Evolutionary conservation across 2,329 filamentous ascomycete genomes (phyloP), one percentile per base, ranked within the genome.

Genomic region (Colletotrichum ledebouriae): DNA sequence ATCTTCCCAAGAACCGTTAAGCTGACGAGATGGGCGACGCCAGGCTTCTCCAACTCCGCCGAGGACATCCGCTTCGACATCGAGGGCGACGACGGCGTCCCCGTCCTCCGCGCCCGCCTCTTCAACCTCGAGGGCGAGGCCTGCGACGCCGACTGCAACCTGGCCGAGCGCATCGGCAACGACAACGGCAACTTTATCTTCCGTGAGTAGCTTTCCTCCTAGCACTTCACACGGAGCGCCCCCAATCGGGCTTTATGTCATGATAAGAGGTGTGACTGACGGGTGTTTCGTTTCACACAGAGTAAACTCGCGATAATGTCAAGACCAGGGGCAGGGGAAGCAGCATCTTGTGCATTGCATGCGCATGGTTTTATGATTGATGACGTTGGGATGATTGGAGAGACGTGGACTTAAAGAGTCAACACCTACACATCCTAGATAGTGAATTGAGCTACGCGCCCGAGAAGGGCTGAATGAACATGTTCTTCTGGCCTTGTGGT

Each of bases 121-220:
- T 73, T 67, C 44, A 80, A 82, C 37, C 56, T 75, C 1, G 78
- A 85, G 0, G 86, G 85, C 44, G 78, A 86, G 17, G 60, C 65
- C 1, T 66, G 78, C 2, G 66, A 76, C 6, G 76, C 80, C 42
- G 81, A 89, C 72, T 71, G 89, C 71, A 89, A 90, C 79, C 81
- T 90, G 6, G 75, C 82, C 3, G 85, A 88, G 81, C 79, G 84
- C 67, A 80, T 90, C 61, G 76, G 76, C 67, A 89, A 89, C 77
- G 72, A 83, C 20, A 74, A 85, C 71, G 87, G 87, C n/a, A 33
- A 67, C 1, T 79, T 87, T 67, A 59, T 70, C 62, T 83, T 78
- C 33, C 34, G 65, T 68, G 25, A 62, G 59, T 56, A 15, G 34
- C 37, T 11, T 11, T 4, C n/a, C 13, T 13, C 11, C 10, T 34